A percentile compares a stretch with the other conserved stretches of the same genome.
Conservation (phyloP, 345 rosid species). For the Ceriops zippeliana region DNA sequence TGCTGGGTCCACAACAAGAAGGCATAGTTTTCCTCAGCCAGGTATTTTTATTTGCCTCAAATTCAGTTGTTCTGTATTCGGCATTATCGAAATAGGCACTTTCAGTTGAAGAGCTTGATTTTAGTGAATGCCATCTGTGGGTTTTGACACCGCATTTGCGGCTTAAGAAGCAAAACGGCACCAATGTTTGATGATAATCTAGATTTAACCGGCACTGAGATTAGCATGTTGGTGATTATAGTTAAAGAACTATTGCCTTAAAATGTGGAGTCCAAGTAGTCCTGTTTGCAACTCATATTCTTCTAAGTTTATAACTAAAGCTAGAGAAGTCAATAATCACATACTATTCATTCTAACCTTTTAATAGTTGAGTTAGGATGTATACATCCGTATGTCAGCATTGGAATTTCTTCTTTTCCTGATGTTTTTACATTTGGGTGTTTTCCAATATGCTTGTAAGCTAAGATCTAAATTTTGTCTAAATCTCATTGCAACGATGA, state of each 20-base stretch:
- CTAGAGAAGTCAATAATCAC: background rate
- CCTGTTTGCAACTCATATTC: too few species aligned
- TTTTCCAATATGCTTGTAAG: too few species aligned
- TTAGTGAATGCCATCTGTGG: background rate
- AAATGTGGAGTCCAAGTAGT: too few species aligned
- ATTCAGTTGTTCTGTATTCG: too few species aligned
- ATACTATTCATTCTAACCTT: background rate
- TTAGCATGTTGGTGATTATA: too few species aligned
- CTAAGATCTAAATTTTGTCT: too few species aligned
- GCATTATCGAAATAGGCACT: background rate
- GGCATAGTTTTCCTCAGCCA: conserved; percentile 78
- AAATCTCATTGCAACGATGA: too few species aligned
- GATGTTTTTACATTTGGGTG: too few species aligned
- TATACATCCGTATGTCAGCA: background rate
- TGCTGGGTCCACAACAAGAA: conserved; percentile 57
- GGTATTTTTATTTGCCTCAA: conserved; percentile 30
- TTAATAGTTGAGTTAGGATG: background rate
- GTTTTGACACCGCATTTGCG: background rate
- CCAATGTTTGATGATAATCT: background rate
- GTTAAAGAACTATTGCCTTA: too few species aligned
- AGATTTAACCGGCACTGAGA: background rate
- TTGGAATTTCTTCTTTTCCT: background rate
- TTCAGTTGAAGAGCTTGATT: background rate
- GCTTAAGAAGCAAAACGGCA: background rate
- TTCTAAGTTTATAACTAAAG: too few species aligned